These are phyloP conservation scores for Venturia effusa DNA, from an alignment of 2,329 filamentous ascomycete genomes.

Conservation along the genomic window DNA sequence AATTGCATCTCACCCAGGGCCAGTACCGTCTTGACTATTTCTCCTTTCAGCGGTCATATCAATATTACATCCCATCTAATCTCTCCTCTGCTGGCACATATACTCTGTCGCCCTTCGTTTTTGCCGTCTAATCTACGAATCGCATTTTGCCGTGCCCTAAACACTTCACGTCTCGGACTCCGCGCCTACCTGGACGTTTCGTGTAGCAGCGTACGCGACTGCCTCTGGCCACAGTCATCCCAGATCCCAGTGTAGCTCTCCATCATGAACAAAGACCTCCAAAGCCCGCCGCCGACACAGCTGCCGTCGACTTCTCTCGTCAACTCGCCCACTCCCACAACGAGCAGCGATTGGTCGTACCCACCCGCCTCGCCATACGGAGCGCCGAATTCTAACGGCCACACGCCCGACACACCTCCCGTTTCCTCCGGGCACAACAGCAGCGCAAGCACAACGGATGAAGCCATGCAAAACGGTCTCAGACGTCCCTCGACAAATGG, in stretches of 20 bases:
- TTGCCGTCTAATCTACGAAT: not conserved
- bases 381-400: slow-evolving; percentile 24
- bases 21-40: not conserved
- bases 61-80: not conserved
- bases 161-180: not conserved
- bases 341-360: slow-evolving; percentile 27
- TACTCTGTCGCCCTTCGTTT: not conserved
- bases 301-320: slow-evolving; percentile 19
- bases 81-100: not conserved
- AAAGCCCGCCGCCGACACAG: slow-evolving; percentile 14
- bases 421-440: slow-evolving; percentile 28
- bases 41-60: not conserved
- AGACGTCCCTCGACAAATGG: slow-evolving; percentile 22
- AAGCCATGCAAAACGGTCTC: slow-evolving; percentile 43
- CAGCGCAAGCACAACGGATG: slow-evolving; percentile 28
- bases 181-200: not conserved
- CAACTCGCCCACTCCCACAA: slow-evolving; percentile 24
- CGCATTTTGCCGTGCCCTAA: not conserved
- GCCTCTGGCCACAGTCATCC: not conserved
- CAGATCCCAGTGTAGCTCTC: not conserved
- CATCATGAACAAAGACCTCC: slow-evolving; percentile 12
- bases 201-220: not conserved
- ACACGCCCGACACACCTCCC: slow-evolving; percentile 20
- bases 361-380: slow-evolving; percentile 22
- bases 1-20: not conserved